phyloP scores from a whole-genome alignment of 2,329 filamentous ascomycete species.

The Achaetomium macrosporum region DNA sequence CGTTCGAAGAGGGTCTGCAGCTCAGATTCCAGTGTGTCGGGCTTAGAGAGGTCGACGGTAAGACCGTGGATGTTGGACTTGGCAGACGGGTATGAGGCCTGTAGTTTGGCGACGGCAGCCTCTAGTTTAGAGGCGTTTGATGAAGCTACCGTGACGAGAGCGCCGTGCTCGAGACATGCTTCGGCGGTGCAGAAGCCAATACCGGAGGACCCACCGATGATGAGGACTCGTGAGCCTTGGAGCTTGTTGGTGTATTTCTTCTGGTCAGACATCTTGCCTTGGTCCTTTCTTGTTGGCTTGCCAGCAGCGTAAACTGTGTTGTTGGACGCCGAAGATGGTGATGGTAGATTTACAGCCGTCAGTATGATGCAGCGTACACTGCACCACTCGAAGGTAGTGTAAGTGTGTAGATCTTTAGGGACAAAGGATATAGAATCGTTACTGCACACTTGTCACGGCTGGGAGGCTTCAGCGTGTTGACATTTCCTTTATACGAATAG shows the following conservation, averaged over 20 bases:
- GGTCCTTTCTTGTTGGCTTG: no score
- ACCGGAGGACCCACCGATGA: background rate
- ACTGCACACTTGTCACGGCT: no score
- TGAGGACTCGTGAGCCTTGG: background rate
- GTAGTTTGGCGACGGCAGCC: background rate
- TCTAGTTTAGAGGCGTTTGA: background rate
- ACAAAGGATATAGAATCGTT: no score
- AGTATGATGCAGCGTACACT: no score
- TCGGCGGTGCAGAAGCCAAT: background rate
- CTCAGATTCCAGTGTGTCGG: background rate
- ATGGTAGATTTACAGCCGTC: no score
- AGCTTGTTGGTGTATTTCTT: background rate
- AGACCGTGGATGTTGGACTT: background rate
- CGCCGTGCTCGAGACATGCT: background rate
- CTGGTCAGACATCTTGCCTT: no score
- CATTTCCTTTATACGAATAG: no score
- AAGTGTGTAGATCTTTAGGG: no score
- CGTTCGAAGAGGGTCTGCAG: background rate
- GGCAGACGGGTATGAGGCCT: background rate
- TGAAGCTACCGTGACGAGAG: background rate
- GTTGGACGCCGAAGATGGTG: no score
- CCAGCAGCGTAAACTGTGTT: no score
- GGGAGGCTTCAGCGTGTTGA: no score
- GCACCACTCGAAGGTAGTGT: no score
- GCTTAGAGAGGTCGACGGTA: background rate